Evolutionary conservation across 164 flowering plant species (phyloP).

Genomic region (Stephania japonica): DNA sequence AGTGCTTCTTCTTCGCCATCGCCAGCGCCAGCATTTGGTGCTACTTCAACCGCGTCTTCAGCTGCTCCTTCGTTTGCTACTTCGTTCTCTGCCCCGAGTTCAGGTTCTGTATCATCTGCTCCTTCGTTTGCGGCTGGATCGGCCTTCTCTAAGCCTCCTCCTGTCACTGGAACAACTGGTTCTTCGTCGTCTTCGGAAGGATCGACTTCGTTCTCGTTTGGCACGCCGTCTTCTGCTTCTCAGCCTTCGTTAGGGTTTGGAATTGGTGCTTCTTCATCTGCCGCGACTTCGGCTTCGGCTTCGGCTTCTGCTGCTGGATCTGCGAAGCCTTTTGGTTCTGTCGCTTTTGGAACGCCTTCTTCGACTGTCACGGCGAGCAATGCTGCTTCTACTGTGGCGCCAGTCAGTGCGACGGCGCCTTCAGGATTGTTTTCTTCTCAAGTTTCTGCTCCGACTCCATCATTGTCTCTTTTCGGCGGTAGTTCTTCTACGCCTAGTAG

Average conservation of each 20-base stretch:
- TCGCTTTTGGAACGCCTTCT: slow-evolving; percentile 29
- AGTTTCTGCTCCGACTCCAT: slow-evolving; percentile 22
- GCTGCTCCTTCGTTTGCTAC: slow-evolving; percentile 17
- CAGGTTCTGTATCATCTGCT: not conserved
- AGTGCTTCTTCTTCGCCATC: not conserved
- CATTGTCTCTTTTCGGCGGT: slow-evolving; percentile 20
- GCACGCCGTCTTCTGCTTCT: slow-evolving; percentile 26
- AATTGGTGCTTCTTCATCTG: slow-evolving; percentile 16
- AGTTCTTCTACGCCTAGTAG: slow-evolving; percentile 24
- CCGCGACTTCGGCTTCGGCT: slow-evolving; percentile 18
- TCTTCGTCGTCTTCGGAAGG: slow-evolving; percentile 11
- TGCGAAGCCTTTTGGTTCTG: slow-evolving; percentile 27
- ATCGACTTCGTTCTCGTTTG: slow-evolving; percentile 38
- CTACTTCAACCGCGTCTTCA: slow-evolving; percentile 3
- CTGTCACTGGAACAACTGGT: slow-evolving; percentile 14
- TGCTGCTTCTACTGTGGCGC: slow-evolving; percentile 24
- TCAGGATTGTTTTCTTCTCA: slow-evolving; percentile 21
- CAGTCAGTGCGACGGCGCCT: slow-evolving; percentile 6
- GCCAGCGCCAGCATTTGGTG: slow-evolving; percentile 8
- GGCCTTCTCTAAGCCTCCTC: slow-evolving; percentile 20
- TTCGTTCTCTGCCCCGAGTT: slow-evolving; percentile 14
- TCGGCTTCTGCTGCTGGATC: slow-evolving; percentile 16
- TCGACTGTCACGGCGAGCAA: slow-evolving; percentile 35
- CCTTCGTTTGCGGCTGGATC: slow-evolving; percentile 12
- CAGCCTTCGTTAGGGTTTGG: slow-evolving; percentile 26